Conservation (phyloP, 306 rosid genomes). For the Cicer cuneatum region DNA sequence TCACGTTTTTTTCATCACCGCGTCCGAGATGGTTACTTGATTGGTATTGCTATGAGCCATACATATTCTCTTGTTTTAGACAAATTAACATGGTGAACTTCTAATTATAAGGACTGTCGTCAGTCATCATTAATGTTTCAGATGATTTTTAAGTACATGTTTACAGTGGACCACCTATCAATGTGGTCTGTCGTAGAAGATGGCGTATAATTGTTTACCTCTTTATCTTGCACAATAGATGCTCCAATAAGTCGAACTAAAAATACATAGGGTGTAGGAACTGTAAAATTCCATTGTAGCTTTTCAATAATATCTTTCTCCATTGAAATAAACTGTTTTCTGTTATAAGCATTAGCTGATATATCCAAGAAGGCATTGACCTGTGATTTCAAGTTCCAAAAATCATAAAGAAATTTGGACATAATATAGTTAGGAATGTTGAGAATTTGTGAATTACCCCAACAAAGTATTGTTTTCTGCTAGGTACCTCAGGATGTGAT, state of each 20-base stretch:
- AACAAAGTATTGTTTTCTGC: neutral
- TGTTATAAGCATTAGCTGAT: neutral
- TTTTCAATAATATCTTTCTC: neutral
- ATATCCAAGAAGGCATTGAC: neutral
- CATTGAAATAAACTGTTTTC: neutral
- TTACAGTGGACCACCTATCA: too few relatives aligned
- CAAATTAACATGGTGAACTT: too few relatives aligned
- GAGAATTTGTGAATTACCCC: neutral
- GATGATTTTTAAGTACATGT: too few relatives aligned
- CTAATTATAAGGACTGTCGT: too few relatives aligned
- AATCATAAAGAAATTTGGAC: neutral
- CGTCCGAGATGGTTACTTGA: too few relatives aligned
- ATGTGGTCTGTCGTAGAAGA: too few relatives aligned
- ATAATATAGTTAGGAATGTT: neutral
- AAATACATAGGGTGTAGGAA: neutral
- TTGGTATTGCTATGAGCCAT: too few relatives aligned
- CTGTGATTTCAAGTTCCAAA: neutral
- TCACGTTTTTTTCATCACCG: too few relatives aligned
- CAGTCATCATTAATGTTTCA: too few relatives aligned
- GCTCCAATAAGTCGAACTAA: neutral
- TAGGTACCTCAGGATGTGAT: constrained; percentile 55
- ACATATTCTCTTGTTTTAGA: too few relatives aligned
- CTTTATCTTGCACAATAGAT: neutral
- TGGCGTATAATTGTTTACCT: neutral
- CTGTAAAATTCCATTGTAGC: neutral